Evolutionary conservation across 306 rosid genomes (phyloP).

Genomic region (Phaseolus lunatus): DNA sequence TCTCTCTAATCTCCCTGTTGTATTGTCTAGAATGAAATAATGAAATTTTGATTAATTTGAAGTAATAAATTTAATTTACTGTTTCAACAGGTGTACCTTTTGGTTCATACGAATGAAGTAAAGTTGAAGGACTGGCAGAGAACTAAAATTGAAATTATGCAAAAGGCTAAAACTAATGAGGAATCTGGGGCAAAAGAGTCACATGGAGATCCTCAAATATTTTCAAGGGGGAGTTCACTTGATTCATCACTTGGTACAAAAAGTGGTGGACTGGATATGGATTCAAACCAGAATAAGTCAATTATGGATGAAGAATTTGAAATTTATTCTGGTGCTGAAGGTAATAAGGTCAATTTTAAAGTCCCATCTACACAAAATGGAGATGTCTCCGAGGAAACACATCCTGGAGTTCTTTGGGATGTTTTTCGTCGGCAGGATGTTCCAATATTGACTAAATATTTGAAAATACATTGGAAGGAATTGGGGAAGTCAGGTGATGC

Average conservation of each 20-base stretch:
- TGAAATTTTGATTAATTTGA: slow-evolving; percentile 29
- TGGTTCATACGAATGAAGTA: slow-evolving; percentile 80
- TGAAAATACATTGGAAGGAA: slow-evolving; percentile 70
- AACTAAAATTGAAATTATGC: slow-evolving; percentile 52
- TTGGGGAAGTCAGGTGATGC: slow-evolving; percentile 57
- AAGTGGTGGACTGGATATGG: slow-evolving; percentile 51
- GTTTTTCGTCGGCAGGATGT: slow-evolving; percentile 81
- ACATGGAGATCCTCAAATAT: slow-evolving; percentile 52
- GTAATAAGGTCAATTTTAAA: slow-evolving; percentile 48
- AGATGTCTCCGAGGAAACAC: slow-evolving; percentile 53
- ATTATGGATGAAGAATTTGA: slow-evolving; percentile 55
- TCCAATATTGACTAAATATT: slow-evolving; percentile 74
- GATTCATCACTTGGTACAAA: slow-evolving; percentile 54
- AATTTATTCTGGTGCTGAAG: slow-evolving; percentile 48
- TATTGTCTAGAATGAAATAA: slow-evolving; percentile 37
- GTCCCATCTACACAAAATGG: slow-evolving; percentile 54
- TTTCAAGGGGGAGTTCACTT: slow-evolving; percentile 53
- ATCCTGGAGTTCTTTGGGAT: slow-evolving; percentile 85
- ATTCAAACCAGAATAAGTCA: slow-evolving; percentile 55
- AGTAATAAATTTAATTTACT: slow-evolving; percentile 43
- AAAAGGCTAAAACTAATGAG: slow-evolving; percentile 42
- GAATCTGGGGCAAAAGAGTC: slow-evolving; percentile 61
- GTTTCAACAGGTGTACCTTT: slow-evolving; percentile 79
- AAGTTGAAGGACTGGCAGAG: slow-evolving; percentile 64
- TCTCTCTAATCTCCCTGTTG: not conserved